Base-by-base conservation (phyloP, 2,329 filamentous ascomycete genomes). In the Reticulascus tulasneorum region DNA sequence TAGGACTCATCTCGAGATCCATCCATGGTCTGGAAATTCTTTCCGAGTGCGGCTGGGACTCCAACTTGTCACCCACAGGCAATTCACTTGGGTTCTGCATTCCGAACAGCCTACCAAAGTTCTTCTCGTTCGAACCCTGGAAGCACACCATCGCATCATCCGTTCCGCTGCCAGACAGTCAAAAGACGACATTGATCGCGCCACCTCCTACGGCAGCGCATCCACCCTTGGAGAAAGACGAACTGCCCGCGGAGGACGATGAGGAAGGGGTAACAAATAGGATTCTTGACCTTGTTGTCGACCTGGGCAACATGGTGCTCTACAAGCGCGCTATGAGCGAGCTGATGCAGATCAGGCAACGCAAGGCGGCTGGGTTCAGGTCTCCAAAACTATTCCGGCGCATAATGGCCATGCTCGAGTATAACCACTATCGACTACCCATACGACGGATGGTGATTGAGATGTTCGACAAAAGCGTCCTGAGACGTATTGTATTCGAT, bases 361-460 rank as follows among this genome's bases (percentile, higher is more conserved):
- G 82, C 52, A 84, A 87, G 50, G 79, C 81, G 1, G 71, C 80
- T 1, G 81, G 82, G 1, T 96, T 98, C 56, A 75, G 76, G 23
- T 84, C 85, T 51, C 77, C 83, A 6, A 71, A 73, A 6, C 75
- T 98, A 26, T 97, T 97, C 66, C 82, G 82, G 48, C 86, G 89
- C 53, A 82, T 93, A 29, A 82, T 98, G 69, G 77, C 79, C 8
- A 72, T 97, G 31, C 73, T 98, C 40, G 89, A 96, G 59, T 82
- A 79, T 48, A 91, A 95, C 51, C 88, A 94, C 55, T 97, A 93
- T 61, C 79, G 89, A 16, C 73, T 98, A 3, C 84, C 83, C 2
- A 85, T 94, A 19, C 84, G 91, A 44, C 82, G 91, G 29, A 90
- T 95, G 63, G 85, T 95, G 23, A 82, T 97, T 41, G 93, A 97